phyloP scores from a whole-genome alignment of 306 rosid genomes.

The Astragalus membranaceus region DNA sequence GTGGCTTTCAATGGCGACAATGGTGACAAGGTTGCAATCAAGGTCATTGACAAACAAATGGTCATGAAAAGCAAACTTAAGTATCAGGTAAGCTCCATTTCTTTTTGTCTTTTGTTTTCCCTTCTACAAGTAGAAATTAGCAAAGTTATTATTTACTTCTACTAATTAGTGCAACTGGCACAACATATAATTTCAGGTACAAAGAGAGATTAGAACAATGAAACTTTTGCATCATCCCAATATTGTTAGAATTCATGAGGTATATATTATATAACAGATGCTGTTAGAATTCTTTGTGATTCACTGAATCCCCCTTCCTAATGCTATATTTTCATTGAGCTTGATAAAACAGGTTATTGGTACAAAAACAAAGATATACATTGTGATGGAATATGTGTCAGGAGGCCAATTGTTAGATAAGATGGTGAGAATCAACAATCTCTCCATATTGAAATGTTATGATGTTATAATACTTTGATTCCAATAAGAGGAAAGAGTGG shows the following conservation, averaged over 20 bases:
- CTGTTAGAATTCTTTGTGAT: background rate
- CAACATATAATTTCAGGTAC: conserved; percentile 45
- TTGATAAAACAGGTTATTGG: conserved; percentile 49
- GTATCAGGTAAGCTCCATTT: conserved; percentile 43
- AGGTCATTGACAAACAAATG: conserved; percentile 69
- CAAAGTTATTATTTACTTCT: background rate
- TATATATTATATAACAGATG: background rate
- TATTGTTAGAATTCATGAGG: conserved; percentile 75
- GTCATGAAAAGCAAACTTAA: conserved; percentile 53
- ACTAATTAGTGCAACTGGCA: background rate
- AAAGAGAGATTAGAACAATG: conserved; percentile 81
- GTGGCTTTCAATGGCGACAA: conserved; percentile 37
- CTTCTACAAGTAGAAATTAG: background rate
- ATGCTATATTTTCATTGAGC: background rate
- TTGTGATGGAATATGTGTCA: conserved; percentile 65
- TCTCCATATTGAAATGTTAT: background rate
- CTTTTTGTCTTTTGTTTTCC: background rate
- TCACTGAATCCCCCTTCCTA: background rate
- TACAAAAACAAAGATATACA: conserved; percentile 68
- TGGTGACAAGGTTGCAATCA: conserved; percentile 53
- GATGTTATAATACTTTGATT: background rate
- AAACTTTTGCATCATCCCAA: conserved; percentile 69
- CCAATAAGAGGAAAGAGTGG: background rate
- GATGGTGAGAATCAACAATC: conserved; percentile 43
- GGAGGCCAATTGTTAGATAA: conserved; percentile 75